These are phyloP conservation scores for Trichosporon inkin DNA, from an alignment of 1,284 basidiomycete genomes.

Conservation along the genomic window DNA sequence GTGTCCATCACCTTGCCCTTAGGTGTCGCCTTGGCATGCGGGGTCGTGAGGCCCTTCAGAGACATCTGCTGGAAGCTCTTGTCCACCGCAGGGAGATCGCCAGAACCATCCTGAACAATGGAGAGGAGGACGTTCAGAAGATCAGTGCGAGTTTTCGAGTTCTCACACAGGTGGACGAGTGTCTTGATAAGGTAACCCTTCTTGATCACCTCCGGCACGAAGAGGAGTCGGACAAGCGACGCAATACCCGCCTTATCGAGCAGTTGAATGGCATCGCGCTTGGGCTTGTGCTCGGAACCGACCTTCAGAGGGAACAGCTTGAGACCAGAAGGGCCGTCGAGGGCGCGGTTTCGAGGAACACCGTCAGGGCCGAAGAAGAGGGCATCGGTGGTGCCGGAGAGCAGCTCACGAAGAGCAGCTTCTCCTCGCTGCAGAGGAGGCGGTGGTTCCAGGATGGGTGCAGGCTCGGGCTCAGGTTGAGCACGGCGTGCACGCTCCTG, in stretches of 20 bases:
- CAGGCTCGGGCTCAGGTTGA: slow-evolving; percentile 11
- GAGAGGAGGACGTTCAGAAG: slow-evolving; percentile 87
- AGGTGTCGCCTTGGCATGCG: slow-evolving; percentile 66
- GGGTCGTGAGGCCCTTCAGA: slow-evolving; percentile 58
- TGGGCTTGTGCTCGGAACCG: slow-evolving; percentile 31
- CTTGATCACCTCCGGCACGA: slow-evolving; percentile 89
- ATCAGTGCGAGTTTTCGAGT: slow-evolving; percentile 83
- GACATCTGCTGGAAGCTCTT: slow-evolving; percentile 91
- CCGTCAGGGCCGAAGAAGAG: slow-evolving; percentile 6
- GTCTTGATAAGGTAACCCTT: slow-evolving; percentile 84
- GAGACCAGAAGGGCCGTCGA: background rate
- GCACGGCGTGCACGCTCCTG: slow-evolving; percentile 50
- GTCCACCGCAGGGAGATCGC: slow-evolving; percentile 86
- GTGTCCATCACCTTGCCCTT: slow-evolving; percentile 49
- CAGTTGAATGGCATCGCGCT: slow-evolving; percentile 86
- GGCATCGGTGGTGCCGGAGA: slow-evolving; percentile 6
- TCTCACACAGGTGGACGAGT: slow-evolving; percentile 92
- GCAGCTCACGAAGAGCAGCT: slow-evolving; percentile 9
- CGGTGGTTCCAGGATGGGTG: background rate
- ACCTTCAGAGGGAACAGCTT: slow-evolving; percentile 11
- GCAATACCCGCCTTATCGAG: slow-evolving; percentile 88
- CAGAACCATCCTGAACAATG: slow-evolving; percentile 91
- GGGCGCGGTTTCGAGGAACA: background rate
- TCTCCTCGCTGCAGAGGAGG: slow-evolving; percentile 9
- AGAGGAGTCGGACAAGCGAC: slow-evolving; percentile 84